Evolutionary conservation across 2,329 filamentous ascomycete species (phyloP).

Genomic region (Fusarium globosum): DNA sequence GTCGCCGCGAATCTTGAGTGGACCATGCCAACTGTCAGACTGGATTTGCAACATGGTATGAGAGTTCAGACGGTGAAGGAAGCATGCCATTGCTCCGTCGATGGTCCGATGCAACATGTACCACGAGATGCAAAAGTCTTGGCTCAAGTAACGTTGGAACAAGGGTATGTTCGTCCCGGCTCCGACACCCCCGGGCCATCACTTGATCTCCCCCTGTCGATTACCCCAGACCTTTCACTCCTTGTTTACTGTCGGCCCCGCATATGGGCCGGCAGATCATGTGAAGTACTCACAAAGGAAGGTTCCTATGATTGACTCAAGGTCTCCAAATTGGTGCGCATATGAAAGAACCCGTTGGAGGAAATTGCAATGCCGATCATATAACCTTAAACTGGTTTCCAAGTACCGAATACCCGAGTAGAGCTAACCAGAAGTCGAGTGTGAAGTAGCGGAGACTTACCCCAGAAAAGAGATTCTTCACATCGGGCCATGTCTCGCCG

Average conservation of each 20-base stretch:
- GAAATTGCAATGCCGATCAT: conserved; percentile 1
- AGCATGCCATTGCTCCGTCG: not conserved
- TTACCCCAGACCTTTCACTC: not conserved
- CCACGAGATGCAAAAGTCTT: not conserved
- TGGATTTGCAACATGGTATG: no score
- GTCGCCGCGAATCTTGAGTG: not conserved
- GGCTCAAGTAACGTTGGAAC: not conserved
- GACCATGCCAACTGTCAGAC: not conserved
- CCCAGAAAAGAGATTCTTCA: not conserved
- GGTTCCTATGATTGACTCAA: not conserved
- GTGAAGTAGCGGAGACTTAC: not conserved
- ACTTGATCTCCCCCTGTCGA: not conserved
- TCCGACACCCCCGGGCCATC: not conserved
- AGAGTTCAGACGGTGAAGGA: not conserved
- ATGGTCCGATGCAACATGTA: not conserved
- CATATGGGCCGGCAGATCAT: conserved; percentile 15
- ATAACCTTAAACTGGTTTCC: not conserved
- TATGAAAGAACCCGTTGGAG: not conserved
- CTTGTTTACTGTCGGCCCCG: not conserved
- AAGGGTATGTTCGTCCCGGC: not conserved
- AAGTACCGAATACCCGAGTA: not conserved
- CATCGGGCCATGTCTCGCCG: not conserved
- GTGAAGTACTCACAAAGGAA: not conserved
- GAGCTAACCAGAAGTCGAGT: fast-evolving
- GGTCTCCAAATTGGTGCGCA: conserved; percentile 7